phyloP scores from a whole-genome alignment of 805 yeast genomes.

The Candida ipomoeae region DNA sequence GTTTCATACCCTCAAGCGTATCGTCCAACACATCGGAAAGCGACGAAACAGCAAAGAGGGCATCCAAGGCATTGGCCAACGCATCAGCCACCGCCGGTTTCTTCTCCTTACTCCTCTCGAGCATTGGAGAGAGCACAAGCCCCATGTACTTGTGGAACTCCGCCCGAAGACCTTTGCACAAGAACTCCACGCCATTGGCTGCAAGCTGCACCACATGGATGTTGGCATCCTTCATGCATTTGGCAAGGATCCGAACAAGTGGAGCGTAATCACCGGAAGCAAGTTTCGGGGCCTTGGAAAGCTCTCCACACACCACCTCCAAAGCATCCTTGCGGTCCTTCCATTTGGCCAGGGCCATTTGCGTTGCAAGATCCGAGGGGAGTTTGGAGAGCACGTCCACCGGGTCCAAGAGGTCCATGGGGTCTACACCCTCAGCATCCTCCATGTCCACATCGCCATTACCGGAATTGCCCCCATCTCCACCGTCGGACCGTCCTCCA shows the following conservation, averaged over 20 bases:
- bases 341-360: conserved; percentile 71
- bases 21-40: conserved; percentile 57
- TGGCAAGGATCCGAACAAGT: conserved; percentile 60
- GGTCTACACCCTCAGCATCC: conserved; percentile 40
- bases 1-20: conserved; percentile 54
- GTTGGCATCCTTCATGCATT: conserved; percentile 82
- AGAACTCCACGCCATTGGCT: conserved; percentile 54
- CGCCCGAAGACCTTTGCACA: conserved; percentile 63
- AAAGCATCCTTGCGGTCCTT: conserved; percentile 85
- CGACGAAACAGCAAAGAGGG: conserved; percentile 51
- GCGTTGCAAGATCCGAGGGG: conserved; percentile 56
- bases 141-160: conserved; percentile 53
- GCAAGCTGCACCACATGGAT: conserved; percentile 80
- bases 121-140: conserved; percentile 52
- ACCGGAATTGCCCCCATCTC: conserved; percentile 19
- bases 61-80: conserved; percentile 60
- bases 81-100: conserved; percentile 75
- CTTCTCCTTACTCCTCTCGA: conserved; percentile 87
- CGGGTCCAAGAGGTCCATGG: conserved; percentile 68
- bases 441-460: conserved; percentile 27
- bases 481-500: not conserved
- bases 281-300: conserved; percentile 53
- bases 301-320: conserved; percentile 52
- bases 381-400: conserved; percentile 61
- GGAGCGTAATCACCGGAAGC: conserved; percentile 60